Percentiles rank a stretch among this genome's conserved stretches.
phyloP scores from a whole-genome alignment of 2,329 filamentous ascomycete species.

The Grosmannia huntii region DNA sequence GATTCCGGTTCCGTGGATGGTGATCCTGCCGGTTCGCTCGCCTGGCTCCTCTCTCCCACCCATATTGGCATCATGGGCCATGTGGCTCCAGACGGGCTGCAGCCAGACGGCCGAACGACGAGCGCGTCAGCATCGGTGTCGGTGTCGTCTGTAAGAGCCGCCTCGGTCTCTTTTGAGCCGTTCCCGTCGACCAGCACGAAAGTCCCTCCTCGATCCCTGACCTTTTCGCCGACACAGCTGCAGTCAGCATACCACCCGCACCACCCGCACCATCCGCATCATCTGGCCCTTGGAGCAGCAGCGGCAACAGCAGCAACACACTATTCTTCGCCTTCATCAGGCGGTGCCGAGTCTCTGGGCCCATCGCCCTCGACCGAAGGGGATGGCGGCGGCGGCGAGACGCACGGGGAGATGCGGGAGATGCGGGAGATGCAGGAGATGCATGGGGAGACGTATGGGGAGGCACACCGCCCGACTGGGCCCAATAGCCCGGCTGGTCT shows the following conservation, averaged over 20 bases:
- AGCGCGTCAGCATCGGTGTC: neutral
- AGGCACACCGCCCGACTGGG: neutral
- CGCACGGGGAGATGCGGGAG: no score
- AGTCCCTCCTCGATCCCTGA: neutral
- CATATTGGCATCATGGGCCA: neutral
- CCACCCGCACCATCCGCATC: neutral
- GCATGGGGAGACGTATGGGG: neutral
- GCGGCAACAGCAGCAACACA: neutral
- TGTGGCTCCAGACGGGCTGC: neutral
- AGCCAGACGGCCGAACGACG: neutral
- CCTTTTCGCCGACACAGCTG: neutral
- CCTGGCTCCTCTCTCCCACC: neutral
- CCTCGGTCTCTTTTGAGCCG: neutral
- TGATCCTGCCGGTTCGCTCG: neutral
- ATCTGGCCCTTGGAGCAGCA: neutral
- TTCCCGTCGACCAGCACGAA: neutral
- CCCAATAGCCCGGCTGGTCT: no score
- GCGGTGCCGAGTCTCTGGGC: slow-evolving; percentile 3
- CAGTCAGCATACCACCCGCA: neutral
- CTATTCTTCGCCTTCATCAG: neutral
- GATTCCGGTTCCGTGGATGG: no score
- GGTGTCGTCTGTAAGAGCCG: neutral
- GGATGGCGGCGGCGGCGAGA: slow-evolving; percentile 1
- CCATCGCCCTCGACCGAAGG: slow-evolving; percentile 5
- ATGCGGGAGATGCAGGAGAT: no score